Conservation (phyloP, 495 filamentous ascomycete genomes). For the Hypoxylon intermedium region DNA sequence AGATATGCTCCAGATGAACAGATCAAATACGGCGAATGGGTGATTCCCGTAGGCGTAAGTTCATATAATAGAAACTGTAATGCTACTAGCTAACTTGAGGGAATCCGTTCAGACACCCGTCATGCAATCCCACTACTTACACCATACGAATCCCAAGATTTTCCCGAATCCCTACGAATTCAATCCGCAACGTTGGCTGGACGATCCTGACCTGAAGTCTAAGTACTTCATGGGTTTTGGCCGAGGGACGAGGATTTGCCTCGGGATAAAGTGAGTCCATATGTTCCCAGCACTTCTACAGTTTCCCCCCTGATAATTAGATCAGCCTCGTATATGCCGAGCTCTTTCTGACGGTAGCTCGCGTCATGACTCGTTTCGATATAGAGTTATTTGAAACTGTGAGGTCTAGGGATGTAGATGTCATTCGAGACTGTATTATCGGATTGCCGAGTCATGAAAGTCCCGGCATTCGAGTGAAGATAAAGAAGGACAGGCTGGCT, state of each 20-base stretch:
- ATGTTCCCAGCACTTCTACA: too few relatives aligned
- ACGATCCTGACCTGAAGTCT: background rate
- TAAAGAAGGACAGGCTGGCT: too few relatives aligned
- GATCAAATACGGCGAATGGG: constrained; percentile 4
- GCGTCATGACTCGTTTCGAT: too few relatives aligned
- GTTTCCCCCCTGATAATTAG: too few relatives aligned
- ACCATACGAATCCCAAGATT: background rate
- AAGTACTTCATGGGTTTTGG: background rate
- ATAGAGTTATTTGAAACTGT: too few relatives aligned
- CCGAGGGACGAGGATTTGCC: background rate
- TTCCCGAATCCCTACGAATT: constrained; percentile 8
- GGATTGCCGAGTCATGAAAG: too few relatives aligned
- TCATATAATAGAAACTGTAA: background rate
- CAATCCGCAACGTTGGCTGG: constrained; percentile 8
- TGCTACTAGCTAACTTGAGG: background rate
- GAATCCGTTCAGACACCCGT: constrained; percentile 13
- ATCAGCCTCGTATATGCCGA: too few relatives aligned
- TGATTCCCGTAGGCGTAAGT: constrained; percentile 9
- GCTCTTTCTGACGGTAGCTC: too few relatives aligned
- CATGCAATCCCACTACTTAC: constrained; percentile 6
- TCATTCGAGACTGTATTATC: too few relatives aligned
- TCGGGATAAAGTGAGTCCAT: constrained; percentile 10
- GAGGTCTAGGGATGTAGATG: too few relatives aligned
- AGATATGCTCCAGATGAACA: background rate
- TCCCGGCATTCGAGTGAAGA: too few relatives aligned